Evolutionary conservation across 169 alveolate genomes (phyloP).

Genomic region (Plasmodium knowlesi): DNA sequence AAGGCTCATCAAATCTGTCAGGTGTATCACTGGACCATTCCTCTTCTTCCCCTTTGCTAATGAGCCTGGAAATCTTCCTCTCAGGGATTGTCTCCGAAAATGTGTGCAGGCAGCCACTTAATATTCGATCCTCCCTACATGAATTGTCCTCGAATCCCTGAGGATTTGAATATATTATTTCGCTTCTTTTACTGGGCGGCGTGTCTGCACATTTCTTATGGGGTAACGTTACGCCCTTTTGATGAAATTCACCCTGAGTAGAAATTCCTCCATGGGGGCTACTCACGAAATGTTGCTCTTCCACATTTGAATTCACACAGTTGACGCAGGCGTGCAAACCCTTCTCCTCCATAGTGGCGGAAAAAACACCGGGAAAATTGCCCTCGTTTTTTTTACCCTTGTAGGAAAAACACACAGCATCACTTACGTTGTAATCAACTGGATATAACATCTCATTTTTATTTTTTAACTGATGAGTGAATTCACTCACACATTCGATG

Average conservation of each 20-base stretch:
- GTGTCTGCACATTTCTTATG: background rate
- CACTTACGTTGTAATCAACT: background rate
- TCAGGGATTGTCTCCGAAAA: background rate
- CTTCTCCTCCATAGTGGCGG: background rate
- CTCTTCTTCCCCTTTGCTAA: background rate
- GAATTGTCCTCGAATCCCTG: background rate
- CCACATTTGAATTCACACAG: background rate
- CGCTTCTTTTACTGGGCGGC: background rate
- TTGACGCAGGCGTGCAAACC: background rate
- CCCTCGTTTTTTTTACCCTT: background rate
- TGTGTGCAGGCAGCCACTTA: background rate
- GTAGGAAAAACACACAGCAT: background rate
- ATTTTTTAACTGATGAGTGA: background rate
- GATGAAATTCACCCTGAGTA: background rate
- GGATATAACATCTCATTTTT: background rate
- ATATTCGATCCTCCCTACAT: background rate
- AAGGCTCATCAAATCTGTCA: background rate
- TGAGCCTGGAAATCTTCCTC: background rate
- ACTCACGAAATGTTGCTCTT: background rate
- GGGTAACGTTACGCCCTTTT: background rate
- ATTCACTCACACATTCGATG: background rate
- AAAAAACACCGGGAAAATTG: background rate
- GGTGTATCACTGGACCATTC: background rate
- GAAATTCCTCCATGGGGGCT: background rate
- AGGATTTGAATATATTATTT: background rate